A percentile compares a stretch with the other conserved stretches of the same genome.
phyloP scores from a whole-genome alignment of 2,329 filamentous ascomycete genomes.

The Pyricularia pennisetigena region DNA sequence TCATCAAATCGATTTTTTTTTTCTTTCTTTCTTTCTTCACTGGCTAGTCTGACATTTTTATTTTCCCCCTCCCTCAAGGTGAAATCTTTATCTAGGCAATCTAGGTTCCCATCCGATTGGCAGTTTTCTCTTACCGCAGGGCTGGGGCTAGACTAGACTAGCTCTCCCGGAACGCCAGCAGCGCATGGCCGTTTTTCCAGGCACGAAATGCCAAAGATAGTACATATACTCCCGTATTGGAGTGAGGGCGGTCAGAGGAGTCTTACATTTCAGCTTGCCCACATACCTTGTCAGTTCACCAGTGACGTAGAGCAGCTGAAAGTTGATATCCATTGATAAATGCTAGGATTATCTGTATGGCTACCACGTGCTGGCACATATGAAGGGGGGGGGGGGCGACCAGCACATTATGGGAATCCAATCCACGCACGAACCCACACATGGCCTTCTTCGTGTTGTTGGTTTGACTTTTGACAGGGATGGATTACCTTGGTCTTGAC shows the following conservation, averaged over 20 bases:
- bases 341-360: no score
- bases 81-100: neutral
- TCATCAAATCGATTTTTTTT: no score
- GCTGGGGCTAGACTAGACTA: neutral
- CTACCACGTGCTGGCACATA: no score
- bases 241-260: neutral
- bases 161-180: neutral
- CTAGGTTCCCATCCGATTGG: neutral
- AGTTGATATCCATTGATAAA: no score
- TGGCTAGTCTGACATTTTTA: neutral
- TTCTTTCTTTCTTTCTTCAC: neutral
- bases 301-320: no score
- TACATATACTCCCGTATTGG: neutral
- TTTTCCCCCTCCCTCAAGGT: neutral
- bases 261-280: neutral
- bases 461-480: neutral
- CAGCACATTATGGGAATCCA: neutral
- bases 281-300: no score
- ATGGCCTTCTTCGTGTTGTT: neutral
- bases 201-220: neutral
- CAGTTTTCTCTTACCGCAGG: neutral
- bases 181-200: neutral
- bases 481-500: neutral
- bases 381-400: no score
- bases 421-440: neutral